A percentile compares a stretch with the other conserved stretches of the same genome.
phyloP scores from a whole-genome alignment of 352 stramenopile genomes.

The Lagenidium sp. region DNA sequence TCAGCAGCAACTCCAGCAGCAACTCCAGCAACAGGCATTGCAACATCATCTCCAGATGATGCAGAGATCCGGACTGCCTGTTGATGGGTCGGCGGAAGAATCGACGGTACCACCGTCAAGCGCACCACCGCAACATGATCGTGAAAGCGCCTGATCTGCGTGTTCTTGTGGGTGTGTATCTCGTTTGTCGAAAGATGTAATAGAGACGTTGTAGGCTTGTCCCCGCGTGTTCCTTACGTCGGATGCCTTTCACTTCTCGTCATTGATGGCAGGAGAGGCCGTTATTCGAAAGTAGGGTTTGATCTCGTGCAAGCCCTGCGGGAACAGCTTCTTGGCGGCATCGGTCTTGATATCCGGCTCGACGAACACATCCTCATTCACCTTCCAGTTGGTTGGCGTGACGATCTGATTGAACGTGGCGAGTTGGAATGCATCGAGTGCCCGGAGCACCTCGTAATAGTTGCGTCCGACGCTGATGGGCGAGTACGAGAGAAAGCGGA shows the following conservation, averaged over 20 bases:
- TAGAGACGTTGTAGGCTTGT: too few relatives aligned
- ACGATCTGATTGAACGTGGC: conserved; percentile 68
- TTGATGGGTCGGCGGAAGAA: too few relatives aligned
- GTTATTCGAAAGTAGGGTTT: conserved; percentile 74
- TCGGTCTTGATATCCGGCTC: conserved; percentile 49
- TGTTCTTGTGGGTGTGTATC: too few relatives aligned
- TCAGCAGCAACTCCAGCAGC: conserved; percentile 33
- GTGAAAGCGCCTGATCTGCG: conserved; percentile 1
- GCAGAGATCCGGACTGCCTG: too few relatives aligned
- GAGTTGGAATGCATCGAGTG: conserved; percentile 64
- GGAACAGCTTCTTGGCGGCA: conserved; percentile 72
- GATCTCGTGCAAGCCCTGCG: conserved; percentile 76
- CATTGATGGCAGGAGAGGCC: conserved; percentile 47
- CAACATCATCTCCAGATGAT: conserved; percentile 33
- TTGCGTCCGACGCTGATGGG: conserved; percentile 65
- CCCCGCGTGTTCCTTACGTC: too few relatives aligned
- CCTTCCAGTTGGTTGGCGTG: conserved; percentile 78
- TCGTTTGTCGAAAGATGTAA: too few relatives aligned
- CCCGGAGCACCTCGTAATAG: conserved; percentile 69
- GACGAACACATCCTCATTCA: conserved; percentile 83
- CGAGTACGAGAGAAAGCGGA: conserved; percentile 56
- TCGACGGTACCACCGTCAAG: too few relatives aligned
- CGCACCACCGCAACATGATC: background rate
- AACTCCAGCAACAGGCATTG: conserved; percentile 30
- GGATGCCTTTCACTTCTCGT: conserved; percentile 27